Conservation (phyloP, 805 yeast genomes). For the Metschnikowia amazonensis region DNA sequence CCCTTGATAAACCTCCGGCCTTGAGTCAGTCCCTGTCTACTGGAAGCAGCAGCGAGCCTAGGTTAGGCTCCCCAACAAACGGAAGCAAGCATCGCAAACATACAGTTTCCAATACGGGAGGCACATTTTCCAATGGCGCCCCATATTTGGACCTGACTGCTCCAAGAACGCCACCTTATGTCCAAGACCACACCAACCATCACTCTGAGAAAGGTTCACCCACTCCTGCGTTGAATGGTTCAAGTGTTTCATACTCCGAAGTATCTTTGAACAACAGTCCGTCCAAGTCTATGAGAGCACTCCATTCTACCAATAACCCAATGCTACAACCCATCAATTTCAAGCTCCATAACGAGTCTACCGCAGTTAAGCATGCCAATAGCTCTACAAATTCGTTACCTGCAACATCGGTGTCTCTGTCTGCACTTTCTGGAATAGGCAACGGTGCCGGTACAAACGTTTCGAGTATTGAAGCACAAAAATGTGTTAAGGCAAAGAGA, state of each 20-base stretch:
- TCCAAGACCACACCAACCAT: constrained; percentile 1
- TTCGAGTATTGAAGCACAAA: not conserved
- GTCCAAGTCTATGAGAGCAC: constrained; percentile 47
- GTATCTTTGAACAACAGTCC: constrained; percentile 31
- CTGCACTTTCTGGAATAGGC: constrained; percentile 11
- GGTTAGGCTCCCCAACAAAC: constrained; percentile 21
- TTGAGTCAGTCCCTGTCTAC: constrained; percentile 43
- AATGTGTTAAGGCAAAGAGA: constrained; percentile 24
- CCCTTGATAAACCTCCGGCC: constrained; percentile 39
- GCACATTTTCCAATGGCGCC: constrained; percentile 9
- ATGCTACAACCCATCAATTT: constrained; percentile 54
- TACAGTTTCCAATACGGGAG: constrained; percentile 36
- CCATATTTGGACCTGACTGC: constrained; percentile 8
- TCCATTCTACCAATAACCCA: constrained; percentile 43
- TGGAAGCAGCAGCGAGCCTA: constrained; percentile 35
- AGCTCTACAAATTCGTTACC: constrained; percentile 1
- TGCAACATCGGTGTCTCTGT: constrained; percentile 1
- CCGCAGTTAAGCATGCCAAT: not conserved
- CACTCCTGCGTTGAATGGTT: constrained; percentile 17
- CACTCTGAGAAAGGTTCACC: constrained; percentile 26
- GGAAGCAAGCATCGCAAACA: constrained; percentile 32
- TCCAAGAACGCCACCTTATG: constrained; percentile 17
- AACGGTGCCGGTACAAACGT: not conserved
- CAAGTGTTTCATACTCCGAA: constrained; percentile 11
- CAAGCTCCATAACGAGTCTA: constrained; percentile 22